Evolutionary conservation across 2,329 filamentous ascomycete genomes (phyloP), one percentile per base, ranked within the genome.

Genomic region (Cryoendolithus antarcticus): DNA sequence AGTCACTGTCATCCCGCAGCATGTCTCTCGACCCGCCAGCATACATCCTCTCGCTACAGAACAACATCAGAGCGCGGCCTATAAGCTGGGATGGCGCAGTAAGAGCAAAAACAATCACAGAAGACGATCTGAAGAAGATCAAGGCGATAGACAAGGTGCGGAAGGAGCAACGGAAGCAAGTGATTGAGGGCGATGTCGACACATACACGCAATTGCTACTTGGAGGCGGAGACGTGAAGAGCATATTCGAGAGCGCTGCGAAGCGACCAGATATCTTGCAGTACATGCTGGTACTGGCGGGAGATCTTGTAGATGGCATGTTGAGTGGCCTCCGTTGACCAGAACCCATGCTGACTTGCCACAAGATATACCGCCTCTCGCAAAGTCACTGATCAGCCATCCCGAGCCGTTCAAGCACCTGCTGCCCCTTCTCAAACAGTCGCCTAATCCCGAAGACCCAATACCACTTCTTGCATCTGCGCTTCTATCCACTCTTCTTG

Each of bases 21-120:
- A 95, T 95, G 88, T 89, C 86, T 60, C 76, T 93, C 62, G 86
- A 95, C 60, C 82, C 86, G 52, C 88, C 88, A 43, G 83, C 84
- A 43, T 95, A 95, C 64, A 75, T 84, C 48, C 73, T 77, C 59
- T 89, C 86, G 51, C 74, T 95, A 52, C 88, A 94, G 70, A 93
- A 85, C 75, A 96, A 96, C 71, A 94, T 96, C 62, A 85, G 91
- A 59, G 82, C 85, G 58, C 78, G 91, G 51, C 88, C 88, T 49
- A 94, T 98, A 65, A 88, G 89, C 42, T 98, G 91, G 91, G 89
- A 96, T 64, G 89, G 89, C 55, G 88, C 89, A 55, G 86, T 93
- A 50, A 78, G 91, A 62, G 86, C 86, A 53, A 86, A 88, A 62
- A 91, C 86, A 57, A 83, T 98, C 64, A 93, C 84, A 42, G 89